These are phyloP conservation scores for Asterella californica DNA, from an alignment of 225 moss, liverwort and hornwort genomes.

Conservation along the genomic window DNA sequence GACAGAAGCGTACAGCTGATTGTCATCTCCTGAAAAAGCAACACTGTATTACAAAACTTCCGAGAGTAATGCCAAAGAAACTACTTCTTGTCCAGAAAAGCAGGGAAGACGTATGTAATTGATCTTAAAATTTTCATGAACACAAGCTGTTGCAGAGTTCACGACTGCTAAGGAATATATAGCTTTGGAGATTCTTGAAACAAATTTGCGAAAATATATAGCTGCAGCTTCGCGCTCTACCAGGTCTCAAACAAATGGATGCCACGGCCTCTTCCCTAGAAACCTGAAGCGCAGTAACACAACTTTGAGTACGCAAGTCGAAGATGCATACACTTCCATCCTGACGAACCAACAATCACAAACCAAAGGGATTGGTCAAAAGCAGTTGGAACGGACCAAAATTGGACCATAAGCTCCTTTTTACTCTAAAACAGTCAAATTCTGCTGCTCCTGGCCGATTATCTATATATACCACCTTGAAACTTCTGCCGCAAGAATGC, in stretches of 20 bases:
- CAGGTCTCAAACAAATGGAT: conserved; percentile 34
- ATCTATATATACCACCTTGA: not conserved
- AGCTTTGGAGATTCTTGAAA: not conserved
- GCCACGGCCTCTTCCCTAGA: conserved; percentile 24
- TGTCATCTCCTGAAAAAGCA: conserved; percentile 22
- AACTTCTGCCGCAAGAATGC: not conserved
- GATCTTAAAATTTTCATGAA: not conserved
- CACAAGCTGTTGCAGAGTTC: not conserved
- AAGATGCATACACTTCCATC: conserved; percentile 39
- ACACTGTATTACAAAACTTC: not conserved
- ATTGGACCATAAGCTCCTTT: no score
- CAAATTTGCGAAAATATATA: not conserved
- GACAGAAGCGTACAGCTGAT: conserved; percentile 30
- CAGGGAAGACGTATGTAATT: not conserved
- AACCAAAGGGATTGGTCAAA: not conserved
- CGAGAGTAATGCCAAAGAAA: not conserved
- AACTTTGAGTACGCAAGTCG: conserved; percentile 35
- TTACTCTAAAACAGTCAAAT: not conserved
- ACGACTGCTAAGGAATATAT: no score
- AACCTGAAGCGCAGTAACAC: conserved; percentile 22
- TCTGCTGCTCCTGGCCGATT: no score
- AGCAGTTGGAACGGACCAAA: not conserved
- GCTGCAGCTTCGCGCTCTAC: conserved; percentile 7
- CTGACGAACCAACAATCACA: conserved; percentile 4
- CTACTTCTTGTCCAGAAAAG: no score